Evolutionary conservation across 2,329 filamentous ascomycete genomes (phyloP).

Genomic region (Diaporthe nobilis): DNA sequence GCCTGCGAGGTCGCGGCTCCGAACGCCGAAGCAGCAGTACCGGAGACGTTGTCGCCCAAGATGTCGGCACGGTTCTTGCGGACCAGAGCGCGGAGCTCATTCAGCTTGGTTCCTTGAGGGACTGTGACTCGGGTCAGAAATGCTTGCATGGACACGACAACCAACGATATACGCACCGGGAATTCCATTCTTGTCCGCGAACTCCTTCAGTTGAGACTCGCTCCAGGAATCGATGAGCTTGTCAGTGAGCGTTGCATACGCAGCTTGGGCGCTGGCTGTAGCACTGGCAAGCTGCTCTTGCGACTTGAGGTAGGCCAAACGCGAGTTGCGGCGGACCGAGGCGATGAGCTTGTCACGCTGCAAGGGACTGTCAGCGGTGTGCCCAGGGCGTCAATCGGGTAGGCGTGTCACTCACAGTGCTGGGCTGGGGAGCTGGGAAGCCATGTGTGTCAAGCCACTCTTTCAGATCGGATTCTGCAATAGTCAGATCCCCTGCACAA

Average conservation of each 20-base stretch:
- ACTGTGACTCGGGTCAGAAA: slow-evolving; percentile 65
- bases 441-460: slow-evolving; percentile 92
- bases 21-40: slow-evolving; percentile 71
- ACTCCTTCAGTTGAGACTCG: slow-evolving; percentile 90
- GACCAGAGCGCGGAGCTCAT: slow-evolving; percentile 90
- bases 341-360: slow-evolving; percentile 90
- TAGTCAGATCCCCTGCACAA: not conserved
- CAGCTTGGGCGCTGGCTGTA: slow-evolving; percentile 75
- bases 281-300: slow-evolving; percentile 73
- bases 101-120: slow-evolving; percentile 90
- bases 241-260: slow-evolving; percentile 83
- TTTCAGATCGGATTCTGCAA: slow-evolving; percentile 86
- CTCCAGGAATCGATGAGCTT: slow-evolving; percentile 91
- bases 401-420: slow-evolving; percentile 59
- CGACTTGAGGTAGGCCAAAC: slow-evolving; percentile 79
- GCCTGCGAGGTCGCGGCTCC: slow-evolving; percentile 83
- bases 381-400: not conserved
- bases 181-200: slow-evolving; percentile 91
- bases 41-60: slow-evolving; percentile 74
- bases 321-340: slow-evolving; percentile 90
- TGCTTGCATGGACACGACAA: not conserved
- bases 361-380: slow-evolving; percentile 41
- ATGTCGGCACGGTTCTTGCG: slow-evolving; percentile 87
- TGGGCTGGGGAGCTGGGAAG: slow-evolving; percentile 87
- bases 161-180: slow-evolving; percentile 50